Base-by-base conservation (phyloP, 805 yeast species). In the Starmerella kuoi region DNA sequence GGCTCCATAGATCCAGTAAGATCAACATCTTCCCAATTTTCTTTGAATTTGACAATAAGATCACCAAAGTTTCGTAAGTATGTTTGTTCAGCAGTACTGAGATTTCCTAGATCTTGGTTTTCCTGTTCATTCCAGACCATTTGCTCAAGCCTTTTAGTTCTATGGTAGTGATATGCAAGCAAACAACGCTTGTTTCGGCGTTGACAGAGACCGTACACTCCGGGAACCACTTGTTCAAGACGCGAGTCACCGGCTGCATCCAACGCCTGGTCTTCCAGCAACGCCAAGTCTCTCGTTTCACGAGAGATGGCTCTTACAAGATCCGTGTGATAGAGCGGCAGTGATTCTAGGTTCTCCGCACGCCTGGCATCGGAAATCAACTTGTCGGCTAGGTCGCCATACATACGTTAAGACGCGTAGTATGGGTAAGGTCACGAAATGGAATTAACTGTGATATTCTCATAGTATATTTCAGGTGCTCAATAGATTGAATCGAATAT, bases 151-250 rank as follows among this genome's bases (percentile, higher is more conserved):
- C 76, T 72, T 35, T 72, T 73, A 2, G 88, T 75, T 40, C 98
- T 65, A 26, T 74, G 68, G 46, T 70, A 68, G 56, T 87, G 83
- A 56, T 91, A 86, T 0, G 94, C 95, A 39, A 91, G 58, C 28
- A 91, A 57, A 59, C 96, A 85, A 39, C 98, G 65, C 59, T 91
- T 93, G 64, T 93, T 87, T 38, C 97, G 64, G 47, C 91, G 70
- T 77, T 86, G 76, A 34, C 85, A 76, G 22, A 87, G 61, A 48
- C 77, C 79, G 5, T 81, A 74, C 5, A 82, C 81, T 56, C 79
- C 77, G 15, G 66, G 48, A 6, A 63, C 59, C 26, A 66, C 57
- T 31, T 61, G 51, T 5, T 54, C 52, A 8, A 50, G 46, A 14
- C 66, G 49, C 41, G 60, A 57, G 17, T 54, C 60, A 2, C 61